Conservation (phyloP, 2,329 filamentous ascomycete species). For the Colletotrichum trifolii region DNA sequence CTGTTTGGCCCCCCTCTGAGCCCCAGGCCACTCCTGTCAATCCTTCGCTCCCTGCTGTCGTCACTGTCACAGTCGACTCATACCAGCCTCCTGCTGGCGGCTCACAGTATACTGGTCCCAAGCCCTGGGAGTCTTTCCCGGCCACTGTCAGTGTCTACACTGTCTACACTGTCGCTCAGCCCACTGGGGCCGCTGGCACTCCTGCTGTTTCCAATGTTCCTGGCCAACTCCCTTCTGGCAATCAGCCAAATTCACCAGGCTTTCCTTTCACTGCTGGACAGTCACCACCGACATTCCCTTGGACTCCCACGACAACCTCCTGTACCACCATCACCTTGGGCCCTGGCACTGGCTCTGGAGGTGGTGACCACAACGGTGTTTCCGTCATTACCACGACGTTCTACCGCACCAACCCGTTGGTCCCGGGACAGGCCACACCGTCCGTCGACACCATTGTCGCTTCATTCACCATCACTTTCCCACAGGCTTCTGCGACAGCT, state of each 20-base stretch:
- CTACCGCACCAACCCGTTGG: slow-evolving; percentile 15
- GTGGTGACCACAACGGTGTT: slow-evolving; percentile 9
- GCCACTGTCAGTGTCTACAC: slow-evolving; percentile 6
- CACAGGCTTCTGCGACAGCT: slow-evolving; percentile 11
- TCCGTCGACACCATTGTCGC: slow-evolving; percentile 24
- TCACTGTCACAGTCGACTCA: slow-evolving; percentile 36
- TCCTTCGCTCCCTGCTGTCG: slow-evolving; percentile 34
- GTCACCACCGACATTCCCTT: slow-evolving; percentile 17
- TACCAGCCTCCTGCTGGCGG: slow-evolving; percentile 36
- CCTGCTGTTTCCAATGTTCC: slow-evolving; percentile 12
- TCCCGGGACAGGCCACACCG: slow-evolving; percentile 5
- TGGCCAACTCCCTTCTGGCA: slow-evolving; percentile 1
- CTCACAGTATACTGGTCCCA: slow-evolving; percentile 37
- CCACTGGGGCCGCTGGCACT: slow-evolving; percentile 28
- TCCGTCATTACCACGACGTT: slow-evolving; percentile 36
- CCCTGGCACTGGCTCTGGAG: slow-evolving; percentile 2
- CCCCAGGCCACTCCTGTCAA: slow-evolving; percentile 23
- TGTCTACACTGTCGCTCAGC: slow-evolving; percentile 36
- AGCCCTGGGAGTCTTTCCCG: slow-evolving; percentile 33
- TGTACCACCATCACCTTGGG: slow-evolving; percentile 1
- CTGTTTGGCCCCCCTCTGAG: slow-evolving; percentile 11
- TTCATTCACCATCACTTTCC: slow-evolving; percentile 30
- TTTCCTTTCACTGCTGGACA: neutral
- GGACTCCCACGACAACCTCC: slow-evolving; percentile 17
- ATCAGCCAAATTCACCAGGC: neutral